Evolutionary conservation across 108 stramenopile species (phyloP).

Genomic region (Thalassiosira profunda): DNA sequence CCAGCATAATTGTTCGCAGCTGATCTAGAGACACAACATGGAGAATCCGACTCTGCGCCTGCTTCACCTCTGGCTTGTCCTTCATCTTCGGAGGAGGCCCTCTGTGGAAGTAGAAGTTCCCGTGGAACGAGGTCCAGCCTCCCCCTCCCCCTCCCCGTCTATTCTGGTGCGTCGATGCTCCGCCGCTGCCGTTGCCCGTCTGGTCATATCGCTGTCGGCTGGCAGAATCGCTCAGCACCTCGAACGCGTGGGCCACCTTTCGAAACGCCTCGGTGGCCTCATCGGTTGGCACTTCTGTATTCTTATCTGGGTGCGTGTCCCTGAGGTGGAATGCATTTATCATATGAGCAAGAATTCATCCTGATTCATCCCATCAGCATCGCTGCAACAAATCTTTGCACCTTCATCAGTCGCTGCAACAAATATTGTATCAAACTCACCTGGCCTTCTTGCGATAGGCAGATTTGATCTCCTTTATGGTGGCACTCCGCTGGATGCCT

Average conservation of each 20-base stretch:
- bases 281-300: conserved; percentile 29
- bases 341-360: too few relatives aligned
- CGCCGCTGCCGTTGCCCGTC: background rate
- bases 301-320: conserved; percentile 64
- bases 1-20: conserved; percentile 64
- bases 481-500: conserved; percentile 74
- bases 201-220: conserved; percentile 54
- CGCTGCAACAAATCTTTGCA: too few relatives aligned
- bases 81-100: conserved; percentile 32
- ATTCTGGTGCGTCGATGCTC: conserved; percentile 14
- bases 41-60: conserved; percentile 58
- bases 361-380: too few relatives aligned
- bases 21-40: conserved; percentile 69
- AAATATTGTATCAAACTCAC: too few relatives aligned
- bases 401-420: too few relatives aligned
- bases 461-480: conserved; percentile 78
- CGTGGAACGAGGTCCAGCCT: conserved; percentile 10
- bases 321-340: too few relatives aligned
- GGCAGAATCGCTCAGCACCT: conserved; percentile 43
- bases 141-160: background rate
- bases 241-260: conserved; percentile 70
- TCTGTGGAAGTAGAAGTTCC: conserved; percentile 19
- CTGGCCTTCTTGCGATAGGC: conserved; percentile 88
- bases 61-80: conserved; percentile 60
- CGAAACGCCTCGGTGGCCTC: conserved; percentile 64